Evolutionary conservation across 352 stramenopile species (phyloP), one percentile per base, ranked within the genome.

Genomic region (Saprolegnia parasitica): DNA sequence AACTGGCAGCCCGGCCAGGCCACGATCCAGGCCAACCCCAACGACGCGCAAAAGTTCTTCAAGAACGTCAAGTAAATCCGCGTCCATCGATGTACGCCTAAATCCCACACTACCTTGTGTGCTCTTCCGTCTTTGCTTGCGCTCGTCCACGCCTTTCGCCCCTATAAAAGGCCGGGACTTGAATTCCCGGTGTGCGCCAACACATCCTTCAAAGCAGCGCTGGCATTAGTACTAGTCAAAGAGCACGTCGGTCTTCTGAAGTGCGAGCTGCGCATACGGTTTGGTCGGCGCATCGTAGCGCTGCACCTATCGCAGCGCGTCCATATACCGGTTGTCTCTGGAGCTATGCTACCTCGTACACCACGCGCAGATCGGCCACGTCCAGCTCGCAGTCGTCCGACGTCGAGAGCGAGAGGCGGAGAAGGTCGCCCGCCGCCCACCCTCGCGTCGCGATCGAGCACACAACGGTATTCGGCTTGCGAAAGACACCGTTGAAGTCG

Each of bases 1-100:
- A 96, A 96, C 78, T 98, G 92, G 93, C 83, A 96, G 77, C 91
- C 92, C 16, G 93, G 92, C 23, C 68, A 80, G 40, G 78, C 76
- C 78, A 96, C 87, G 13, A 98, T 98, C 67, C 83, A 90, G 40
- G 80, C 85, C 50, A 90, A 94, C 60, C 81, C 89, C 10, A 92
- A 87, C 62, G 79, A 90, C 67, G 82, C 81, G 54, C 78, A 90
- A 73, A 84, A 90, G 77, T 93, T 93, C 76, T 95, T 95, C 65
- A 87, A 83, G 45, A 84, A 79, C n/a, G 72, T 94, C 49, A 79
- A 85, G 66, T 67, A 67, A 32, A 23, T 20, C 24, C 20, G 26
- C 18, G 20, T 13, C 5, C 18, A 0, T 21, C 23, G 0, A 13
- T 58, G 50, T 20, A 20, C 18, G 8, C 29, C 24, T 23, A 4